Conservation (phyloP, 345 rosid genomes). For the Cardamine occulta region DNA sequence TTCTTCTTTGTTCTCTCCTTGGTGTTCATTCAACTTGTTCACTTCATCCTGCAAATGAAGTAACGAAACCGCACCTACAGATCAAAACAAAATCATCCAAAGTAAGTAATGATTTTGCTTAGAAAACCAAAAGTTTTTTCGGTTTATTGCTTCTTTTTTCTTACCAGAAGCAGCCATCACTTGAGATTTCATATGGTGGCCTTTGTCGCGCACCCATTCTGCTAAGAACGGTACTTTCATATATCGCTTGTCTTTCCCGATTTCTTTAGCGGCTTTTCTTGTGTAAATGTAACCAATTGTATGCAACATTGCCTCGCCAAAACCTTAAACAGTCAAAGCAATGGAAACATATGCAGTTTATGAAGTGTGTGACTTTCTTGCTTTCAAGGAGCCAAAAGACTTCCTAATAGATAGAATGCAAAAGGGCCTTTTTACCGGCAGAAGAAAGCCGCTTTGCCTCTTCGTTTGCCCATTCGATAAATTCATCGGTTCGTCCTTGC, state of each 20-base stretch:
- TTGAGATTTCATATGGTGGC: slow-evolving; percentile 90
- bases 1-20: slow-evolving; percentile 74
- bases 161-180: slow-evolving; percentile 97
- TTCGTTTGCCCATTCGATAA: slow-evolving; percentile 67
- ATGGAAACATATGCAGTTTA: slow-evolving; percentile 35
- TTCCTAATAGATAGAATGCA: background rate
- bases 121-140: background rate
- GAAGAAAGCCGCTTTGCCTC: slow-evolving; percentile 75
- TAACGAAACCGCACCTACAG: slow-evolving; percentile 79
- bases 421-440: slow-evolving; percentile 53
- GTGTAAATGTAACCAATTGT: slow-evolving; percentile 93
- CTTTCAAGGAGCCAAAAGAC: background rate
- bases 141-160: background rate
- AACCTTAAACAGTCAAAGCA: slow-evolving; percentile 52
- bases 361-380: background rate
- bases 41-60: slow-evolving; percentile 83
- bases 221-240: slow-evolving; percentile 97
- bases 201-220: slow-evolving; percentile 96
- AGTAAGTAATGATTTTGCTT: slow-evolving; percentile 37
- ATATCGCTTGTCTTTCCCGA: slow-evolving; percentile 82
- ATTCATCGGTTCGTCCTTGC: slow-evolving; percentile 65
- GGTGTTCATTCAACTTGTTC: slow-evolving; percentile 54
- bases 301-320: slow-evolving; percentile 97
- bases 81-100: slow-evolving; percentile 64
- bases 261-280: slow-evolving; percentile 85